Evolutionary conservation across 139 green algal species (phyloP).

Genomic region (Chlorella sp.): DNA sequence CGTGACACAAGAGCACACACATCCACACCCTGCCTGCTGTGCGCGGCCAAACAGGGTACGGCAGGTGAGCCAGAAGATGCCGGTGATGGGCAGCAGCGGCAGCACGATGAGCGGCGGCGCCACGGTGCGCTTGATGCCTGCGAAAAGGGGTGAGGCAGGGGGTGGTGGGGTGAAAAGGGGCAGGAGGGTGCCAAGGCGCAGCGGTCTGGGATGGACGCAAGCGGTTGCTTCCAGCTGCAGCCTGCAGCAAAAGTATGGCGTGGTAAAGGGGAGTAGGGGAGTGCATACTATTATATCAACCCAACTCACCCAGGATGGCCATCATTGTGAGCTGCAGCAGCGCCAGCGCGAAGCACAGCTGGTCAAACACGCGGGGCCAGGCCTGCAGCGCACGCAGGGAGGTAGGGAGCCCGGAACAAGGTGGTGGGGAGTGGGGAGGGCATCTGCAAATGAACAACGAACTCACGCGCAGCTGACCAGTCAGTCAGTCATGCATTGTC

Average conservation of each 20-base stretch:
- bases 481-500: too few relatives aligned
- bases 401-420: not conserved
- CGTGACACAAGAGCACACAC: too few relatives aligned
- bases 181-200: not conserved
- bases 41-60: not conserved
- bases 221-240: not conserved
- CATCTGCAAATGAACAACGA: too few relatives aligned
- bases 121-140: constrained; percentile 5
- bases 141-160: not conserved
- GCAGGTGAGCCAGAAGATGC: not conserved
- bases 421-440: too few relatives aligned
- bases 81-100: not conserved
- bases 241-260: too few relatives aligned
- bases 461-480: too few relatives aligned
- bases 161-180: not conserved
- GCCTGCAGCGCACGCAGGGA: constrained; percentile 28
- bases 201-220: not conserved
- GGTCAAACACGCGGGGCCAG: constrained; percentile 59
- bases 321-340: constrained; percentile 75
- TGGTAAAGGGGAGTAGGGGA: too few relatives aligned
- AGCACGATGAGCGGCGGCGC: not conserved
- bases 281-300: not conserved
- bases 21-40: not conserved
- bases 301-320: constrained; percentile 44
- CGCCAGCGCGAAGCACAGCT: constrained; percentile 61